Evolutionary conservation across 2,329 filamentous ascomycete genomes (phyloP).

Genomic region (Remersonia thermophila): DNA sequence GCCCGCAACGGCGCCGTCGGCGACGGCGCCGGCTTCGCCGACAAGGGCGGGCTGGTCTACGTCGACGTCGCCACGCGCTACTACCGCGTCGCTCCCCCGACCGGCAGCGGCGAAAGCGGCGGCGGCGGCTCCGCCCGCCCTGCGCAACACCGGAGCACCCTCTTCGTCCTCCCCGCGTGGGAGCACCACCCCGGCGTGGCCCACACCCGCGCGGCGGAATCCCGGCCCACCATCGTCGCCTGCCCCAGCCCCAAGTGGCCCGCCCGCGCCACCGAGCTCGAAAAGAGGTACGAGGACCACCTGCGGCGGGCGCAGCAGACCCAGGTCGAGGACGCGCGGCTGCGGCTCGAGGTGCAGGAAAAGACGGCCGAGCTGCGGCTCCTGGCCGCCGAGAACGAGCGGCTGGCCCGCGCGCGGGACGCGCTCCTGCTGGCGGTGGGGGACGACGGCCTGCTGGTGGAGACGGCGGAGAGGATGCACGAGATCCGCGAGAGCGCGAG

Average conservation of each 20-base stretch:
- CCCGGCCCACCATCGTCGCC: slow-evolving; percentile 27
- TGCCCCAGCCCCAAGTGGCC: slow-evolving; percentile 19
- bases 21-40: slow-evolving; percentile 17
- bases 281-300: slow-evolving; percentile 16
- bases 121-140: no score
- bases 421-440: slow-evolving; percentile 8
- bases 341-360: slow-evolving; percentile 1
- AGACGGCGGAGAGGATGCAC: slow-evolving; percentile 12
- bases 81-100: slow-evolving; percentile 36
- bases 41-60: slow-evolving; percentile 21
- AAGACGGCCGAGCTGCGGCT: slow-evolving; percentile 2
- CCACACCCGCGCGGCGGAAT: slow-evolving; percentile 34
- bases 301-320: neutral
- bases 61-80: slow-evolving; percentile 40
- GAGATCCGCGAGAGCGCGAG: slow-evolving; percentile 3
- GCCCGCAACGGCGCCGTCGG: slow-evolving; percentile 28
- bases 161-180: slow-evolving; percentile 42
- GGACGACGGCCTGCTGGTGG: slow-evolving; percentile 3
- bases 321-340: slow-evolving; percentile 3
- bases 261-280: slow-evolving; percentile 24
- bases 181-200: slow-evolving; percentile 32
- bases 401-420: slow-evolving; percentile 2
- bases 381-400: slow-evolving; percentile 9
- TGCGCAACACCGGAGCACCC: slow-evolving; percentile 19
- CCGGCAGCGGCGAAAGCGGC: slow-evolving; percentile 19